Percentiles rank a stretch among this genome's conserved stretches.
phyloP scores from a whole-genome alignment of 2,329 filamentous ascomycete species.

The Clarireedia sp. region DNA sequence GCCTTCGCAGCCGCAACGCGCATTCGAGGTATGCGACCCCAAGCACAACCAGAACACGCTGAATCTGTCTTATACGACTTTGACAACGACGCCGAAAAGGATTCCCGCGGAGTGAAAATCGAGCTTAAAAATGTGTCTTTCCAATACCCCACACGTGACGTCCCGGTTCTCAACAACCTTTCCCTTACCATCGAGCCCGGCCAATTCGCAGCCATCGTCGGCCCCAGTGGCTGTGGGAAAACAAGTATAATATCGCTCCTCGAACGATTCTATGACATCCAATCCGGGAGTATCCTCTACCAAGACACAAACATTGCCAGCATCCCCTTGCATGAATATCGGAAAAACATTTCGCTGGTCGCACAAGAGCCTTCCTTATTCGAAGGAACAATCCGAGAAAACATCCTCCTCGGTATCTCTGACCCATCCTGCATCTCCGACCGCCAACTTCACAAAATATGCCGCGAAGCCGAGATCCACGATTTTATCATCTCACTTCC shows the following conservation, averaged over 20 bases:
- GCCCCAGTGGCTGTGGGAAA: conserved; percentile 45
- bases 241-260: conserved; percentile 55
- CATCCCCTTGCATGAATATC: conserved; percentile 55
- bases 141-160: conserved; percentile 50
- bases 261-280: conserved; percentile 64
- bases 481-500: conserved; percentile 32
- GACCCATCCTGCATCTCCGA: conserved; percentile 34
- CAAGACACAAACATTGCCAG: conserved; percentile 52
- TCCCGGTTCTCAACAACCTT: conserved; percentile 50
- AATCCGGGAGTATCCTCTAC: conserved; percentile 55
- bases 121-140: conserved; percentile 51
- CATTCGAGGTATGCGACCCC: conserved; percentile 37
- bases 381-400: conserved; percentile 60
- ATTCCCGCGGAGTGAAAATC: conserved; percentile 36
- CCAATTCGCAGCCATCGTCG: conserved; percentile 63
- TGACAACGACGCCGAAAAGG: conserved; percentile 30
- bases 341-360: conserved; percentile 59
- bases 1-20: conserved; percentile 51
- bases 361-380: conserved; percentile 63
- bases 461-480: conserved; percentile 43
- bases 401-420: conserved; percentile 58
- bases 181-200: conserved; percentile 53
- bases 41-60: conserved; percentile 2
- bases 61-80: conserved; percentile 8
- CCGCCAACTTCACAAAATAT: conserved; percentile 38